Evolutionary conservation across 208 protist species (phyloP).

Genomic region (Phytomonas sp.): DNA sequence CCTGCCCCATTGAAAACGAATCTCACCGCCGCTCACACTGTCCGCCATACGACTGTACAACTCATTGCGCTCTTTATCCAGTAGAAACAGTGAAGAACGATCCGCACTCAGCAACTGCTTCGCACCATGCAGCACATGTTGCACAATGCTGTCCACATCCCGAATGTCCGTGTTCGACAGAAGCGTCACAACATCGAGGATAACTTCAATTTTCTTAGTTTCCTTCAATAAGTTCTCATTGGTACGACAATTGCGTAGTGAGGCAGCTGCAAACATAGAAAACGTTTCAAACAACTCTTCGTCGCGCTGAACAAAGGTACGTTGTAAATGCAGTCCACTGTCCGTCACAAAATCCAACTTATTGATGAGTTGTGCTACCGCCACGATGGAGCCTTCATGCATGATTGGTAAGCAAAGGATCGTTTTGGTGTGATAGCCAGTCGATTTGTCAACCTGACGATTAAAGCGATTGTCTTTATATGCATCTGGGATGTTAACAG

Average conservation of each 20-base stretch:
- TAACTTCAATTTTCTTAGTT: slow-evolving; percentile 62
- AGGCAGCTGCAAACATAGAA: slow-evolving; percentile 60
- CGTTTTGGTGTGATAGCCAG: slow-evolving; percentile 58
- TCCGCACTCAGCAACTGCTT: slow-evolving; percentile 66
- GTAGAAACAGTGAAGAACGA: slow-evolving; percentile 61
- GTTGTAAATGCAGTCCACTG: slow-evolving; percentile 36
- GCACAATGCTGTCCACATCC: slow-evolving; percentile 58
- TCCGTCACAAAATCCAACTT: slow-evolving; percentile 57
- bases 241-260: slow-evolving; percentile 61
- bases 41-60: slow-evolving; percentile 69
- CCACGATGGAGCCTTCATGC: slow-evolving; percentile 60
- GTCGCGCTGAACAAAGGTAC: slow-evolving; percentile 43
- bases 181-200: slow-evolving; percentile 61
- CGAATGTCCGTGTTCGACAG: slow-evolving; percentile 72
- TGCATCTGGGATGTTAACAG: slow-evolving; percentile 62
- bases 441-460: slow-evolving; percentile 51
- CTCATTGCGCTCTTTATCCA: slow-evolving; percentile 81
- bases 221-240: slow-evolving; percentile 51
- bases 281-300: slow-evolving; percentile 68
- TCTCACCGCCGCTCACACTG: slow-evolving; percentile 50
- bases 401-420: slow-evolving; percentile 67
- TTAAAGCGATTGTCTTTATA: slow-evolving; percentile 69
- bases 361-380: slow-evolving; percentile 72
- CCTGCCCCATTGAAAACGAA: slow-evolving; percentile 65
- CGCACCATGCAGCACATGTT: slow-evolving; percentile 56